Evolutionary conservation across 1,139 yeast genomes (phyloP).

Genomic region (Geotrichum bryndzae): DNA sequence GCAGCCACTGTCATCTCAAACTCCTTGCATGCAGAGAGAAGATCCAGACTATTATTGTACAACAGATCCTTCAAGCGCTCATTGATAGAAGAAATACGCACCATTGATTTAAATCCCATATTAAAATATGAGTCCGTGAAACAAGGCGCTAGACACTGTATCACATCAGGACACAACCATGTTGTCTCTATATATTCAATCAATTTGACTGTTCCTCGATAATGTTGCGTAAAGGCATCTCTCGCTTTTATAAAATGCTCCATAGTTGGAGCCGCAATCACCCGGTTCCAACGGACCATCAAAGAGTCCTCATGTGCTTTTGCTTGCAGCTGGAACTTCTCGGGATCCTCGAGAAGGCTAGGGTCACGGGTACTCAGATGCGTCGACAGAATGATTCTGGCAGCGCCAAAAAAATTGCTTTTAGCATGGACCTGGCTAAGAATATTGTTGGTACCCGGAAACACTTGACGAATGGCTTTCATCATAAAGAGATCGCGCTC

Average conservation of each 20-base stretch:
- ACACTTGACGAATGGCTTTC: neutral
- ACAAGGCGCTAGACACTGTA: neutral
- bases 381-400: neutral
- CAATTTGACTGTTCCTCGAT: neutral
- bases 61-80: neutral
- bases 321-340: neutral
- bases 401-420: neutral
- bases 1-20: neutral
- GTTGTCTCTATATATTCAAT: neutral
- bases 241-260: neutral
- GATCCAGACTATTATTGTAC: neutral
- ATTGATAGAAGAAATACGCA: neutral
- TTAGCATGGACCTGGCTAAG: neutral
- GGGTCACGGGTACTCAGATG: neutral
- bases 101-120: neutral
- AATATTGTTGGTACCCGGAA: conserved; percentile 1
- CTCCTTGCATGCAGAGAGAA: neutral
- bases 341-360: neutral
- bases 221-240: neutral
- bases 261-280: neutral
- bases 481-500: neutral
- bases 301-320: neutral
- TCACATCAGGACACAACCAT: neutral
- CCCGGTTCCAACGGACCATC: neutral
- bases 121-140: neutral